phyloP scores from a whole-genome alignment of 2,329 filamentous ascomycete species.

The Fusarium coicis region DNA sequence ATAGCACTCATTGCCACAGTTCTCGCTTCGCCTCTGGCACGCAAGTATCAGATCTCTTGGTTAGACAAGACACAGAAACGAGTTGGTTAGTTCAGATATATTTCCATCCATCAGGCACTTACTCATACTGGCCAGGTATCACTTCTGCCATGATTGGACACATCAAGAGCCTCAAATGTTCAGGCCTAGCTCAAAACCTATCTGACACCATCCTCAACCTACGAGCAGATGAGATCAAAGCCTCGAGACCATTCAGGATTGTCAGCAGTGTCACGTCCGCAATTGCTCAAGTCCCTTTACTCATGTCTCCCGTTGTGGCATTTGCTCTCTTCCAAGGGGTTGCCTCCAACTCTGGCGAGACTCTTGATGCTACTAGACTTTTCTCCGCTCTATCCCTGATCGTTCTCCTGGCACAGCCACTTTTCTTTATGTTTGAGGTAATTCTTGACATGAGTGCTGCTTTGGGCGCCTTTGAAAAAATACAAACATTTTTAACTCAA shows the following conservation, averaged over 20 bases:
- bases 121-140: conserved; percentile 33
- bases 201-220: conserved; percentile 43
- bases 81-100: conserved; percentile 37
- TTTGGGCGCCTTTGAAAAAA: conserved; percentile 54
- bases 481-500: conserved; percentile 50
- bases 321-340: conserved; percentile 52
- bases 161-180: conserved; percentile 57
- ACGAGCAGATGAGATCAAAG: conserved; percentile 51
- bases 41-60: conserved; percentile 45
- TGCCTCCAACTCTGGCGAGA: conserved; percentile 42
- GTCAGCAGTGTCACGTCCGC: conserved; percentile 50
- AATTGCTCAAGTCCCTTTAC: conserved; percentile 48
- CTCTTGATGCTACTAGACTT: conserved; percentile 48
- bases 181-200: conserved; percentile 50
- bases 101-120: accelerated
- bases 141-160: conserved; percentile 51
- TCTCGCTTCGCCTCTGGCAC: conserved; percentile 42
- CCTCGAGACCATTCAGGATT: conserved; percentile 49
- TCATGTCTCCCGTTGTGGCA: conserved; percentile 52
- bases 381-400: conserved; percentile 57
- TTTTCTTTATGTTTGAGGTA: conserved; percentile 53
- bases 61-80: conserved; percentile 42
- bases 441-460: conserved; percentile 52
- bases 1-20: conserved; percentile 43
- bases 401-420: conserved; percentile 51